A percentile compares a stretch with the other conserved stretches of the same genome.
Conservation (phyloP, 805 yeast genomes). For the Lachancea fermentati region DNA sequence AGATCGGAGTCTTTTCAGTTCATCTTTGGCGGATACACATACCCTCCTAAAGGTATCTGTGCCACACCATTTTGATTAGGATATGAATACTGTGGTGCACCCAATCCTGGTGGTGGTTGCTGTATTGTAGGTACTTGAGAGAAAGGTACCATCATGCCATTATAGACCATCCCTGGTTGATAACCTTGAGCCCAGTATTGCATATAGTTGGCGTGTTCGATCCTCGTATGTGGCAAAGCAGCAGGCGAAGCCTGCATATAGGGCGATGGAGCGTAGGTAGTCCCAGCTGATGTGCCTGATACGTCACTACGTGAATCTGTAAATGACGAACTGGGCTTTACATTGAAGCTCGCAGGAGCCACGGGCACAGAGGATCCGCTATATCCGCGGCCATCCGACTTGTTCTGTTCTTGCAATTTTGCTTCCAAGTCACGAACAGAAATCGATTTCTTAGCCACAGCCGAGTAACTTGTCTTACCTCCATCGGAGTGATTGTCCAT, state of each 20-base stretch:
- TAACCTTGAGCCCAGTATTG: slow-evolving; percentile 7
- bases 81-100: neutral
- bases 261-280: neutral
- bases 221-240: neutral
- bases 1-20: too few relatives aligned
- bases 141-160: neutral
- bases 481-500: too few relatives aligned
- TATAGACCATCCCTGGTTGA: slow-evolving; percentile 3
- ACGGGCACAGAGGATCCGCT: slow-evolving; percentile 32
- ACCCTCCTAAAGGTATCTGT: slow-evolving; percentile 1
- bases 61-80: neutral
- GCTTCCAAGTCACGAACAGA: slow-evolving; percentile 17
- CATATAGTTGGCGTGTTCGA: neutral
- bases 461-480: too few relatives aligned
- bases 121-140: neutral
- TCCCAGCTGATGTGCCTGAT: neutral
- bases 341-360: slow-evolving; percentile 25
- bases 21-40: slow-evolving; percentile 2
- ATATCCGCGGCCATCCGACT: slow-evolving; percentile 14
- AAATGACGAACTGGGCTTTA: slow-evolving; percentile 18
- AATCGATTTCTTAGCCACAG: slow-evolving; percentile 1
- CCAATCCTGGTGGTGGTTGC: neutral
- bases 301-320: neutral
- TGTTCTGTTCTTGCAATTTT: slow-evolving; percentile 1
- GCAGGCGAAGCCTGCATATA: neutral